A percentile compares a stretch with the other conserved stretches of the same genome.
Evolutionary conservation across 768 basidiomycete genomes (phyloP).

Genomic region (Boletus fagicola): DNA sequence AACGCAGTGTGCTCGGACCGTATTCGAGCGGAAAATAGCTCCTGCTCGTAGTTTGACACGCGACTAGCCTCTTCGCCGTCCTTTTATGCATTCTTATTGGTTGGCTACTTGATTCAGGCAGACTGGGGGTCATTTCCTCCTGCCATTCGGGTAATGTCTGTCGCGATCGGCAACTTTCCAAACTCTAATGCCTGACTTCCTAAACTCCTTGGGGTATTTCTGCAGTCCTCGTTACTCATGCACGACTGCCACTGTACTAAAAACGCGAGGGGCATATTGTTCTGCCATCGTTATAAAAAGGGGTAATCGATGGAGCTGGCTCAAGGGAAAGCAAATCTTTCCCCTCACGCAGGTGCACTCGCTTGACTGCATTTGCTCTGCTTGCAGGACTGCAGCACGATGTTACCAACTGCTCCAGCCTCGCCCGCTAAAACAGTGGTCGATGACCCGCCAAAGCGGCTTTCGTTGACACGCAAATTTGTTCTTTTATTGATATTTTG

Average conservation of each 20-base stretch:
- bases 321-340: not conserved
- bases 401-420: slow-evolving; percentile 10
- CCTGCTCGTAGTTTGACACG: not conserved
- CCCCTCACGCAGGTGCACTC: not conserved
- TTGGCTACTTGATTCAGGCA: not conserved
- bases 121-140: not conserved
- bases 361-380: not conserved
- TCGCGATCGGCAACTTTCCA: not conserved
- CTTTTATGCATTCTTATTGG: not conserved
- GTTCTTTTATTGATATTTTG: slow-evolving; percentile 39
- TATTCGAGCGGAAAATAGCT: slow-evolving; percentile 1
- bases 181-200: not conserved
- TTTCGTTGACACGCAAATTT: slow-evolving; percentile 28
- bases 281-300: not conserved
- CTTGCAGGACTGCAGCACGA: not conserved
- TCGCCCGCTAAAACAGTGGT: not conserved
- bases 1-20: not conserved
- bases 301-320: not conserved
- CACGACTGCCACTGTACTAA: not conserved
- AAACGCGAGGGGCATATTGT: not conserved
- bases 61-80: not conserved
- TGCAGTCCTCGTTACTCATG: not conserved
- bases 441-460: slow-evolving; percentile 3
- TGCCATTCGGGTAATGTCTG: not conserved
- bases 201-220: not conserved